Evolutionary conservation across 768 basidiomycete species (phyloP), one percentile per base, ranked within the genome.

Genomic region (Pluteus cervinus): DNA sequence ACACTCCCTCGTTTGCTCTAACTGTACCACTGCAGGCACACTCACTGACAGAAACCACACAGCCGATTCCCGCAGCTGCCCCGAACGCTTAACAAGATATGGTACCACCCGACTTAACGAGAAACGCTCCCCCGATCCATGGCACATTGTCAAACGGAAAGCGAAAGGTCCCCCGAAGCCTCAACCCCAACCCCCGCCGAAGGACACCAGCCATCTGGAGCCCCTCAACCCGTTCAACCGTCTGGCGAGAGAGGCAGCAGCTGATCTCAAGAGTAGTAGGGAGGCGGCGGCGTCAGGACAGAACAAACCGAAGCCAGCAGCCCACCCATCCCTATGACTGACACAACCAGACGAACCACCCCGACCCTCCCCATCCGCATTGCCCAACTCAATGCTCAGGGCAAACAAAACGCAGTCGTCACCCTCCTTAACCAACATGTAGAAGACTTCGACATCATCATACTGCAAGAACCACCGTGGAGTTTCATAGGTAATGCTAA

Each of bases 391-490:
- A 53, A 53, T 24, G 23, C 40, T 10, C 46, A 49, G 16, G 43
- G 31, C 5, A 48, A 37, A 29, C 45, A 49, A 25, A 28, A 40
- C 9, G 36, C 37, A 0, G 28, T 47, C 6, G 32, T 24, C 2
- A 34, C 34, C 2, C 41, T 52, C 0, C 42, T 54, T 4, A 54
- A 57, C 22, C 17, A 43, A 17, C 43, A 39, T 23, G 31, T 42
- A 1, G 24, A 39, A 2, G 25, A 46, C 1, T 51, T 50, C 30
- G 50, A 57, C 40, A 41, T 58, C 2, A 37, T 58, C 3, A 30
- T 59, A 3, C 4, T 55, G 8, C 48, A 55, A 24, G 54, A 58
- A 46, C 57, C 52, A 2, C 34, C 41, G 14, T 56, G 54, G 54
- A 38, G 33, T 5, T 37, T 29, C 6, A 55, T 54, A 9, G 48